Base-by-base conservation (phyloP, 805 yeast species). In the Candida sanyiensis region DNA sequence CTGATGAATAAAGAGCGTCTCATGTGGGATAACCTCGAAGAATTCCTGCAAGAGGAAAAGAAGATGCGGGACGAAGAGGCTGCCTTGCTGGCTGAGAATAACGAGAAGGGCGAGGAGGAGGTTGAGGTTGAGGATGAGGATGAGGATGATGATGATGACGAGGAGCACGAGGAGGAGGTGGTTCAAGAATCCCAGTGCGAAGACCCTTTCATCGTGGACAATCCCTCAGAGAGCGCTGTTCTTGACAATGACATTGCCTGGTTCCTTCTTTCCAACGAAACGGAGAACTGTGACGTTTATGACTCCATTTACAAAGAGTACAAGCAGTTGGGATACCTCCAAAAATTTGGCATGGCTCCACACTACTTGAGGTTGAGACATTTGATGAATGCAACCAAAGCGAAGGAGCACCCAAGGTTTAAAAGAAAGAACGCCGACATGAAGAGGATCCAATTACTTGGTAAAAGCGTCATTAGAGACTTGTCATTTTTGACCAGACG, bases 211-310 rank as follows among this genome's bases (percentile, higher is more conserved):
- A 42, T 48, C 6, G 16, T 22, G 2, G 50, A 44, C 20, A 27
- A 44, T 15, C 22, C 25, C 12, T 31, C 21, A 20, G 42, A 41
- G 5, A 46, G 40, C 10, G 13, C 11, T 7, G 8, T 40, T 3
- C 11, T 43, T 19, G 50, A 49, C 24, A 39, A 47, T 33, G 37
- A 34, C 21, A 8, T 38, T 2, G 51, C 49, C 18, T 35, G 46
- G 36, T 23, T 38, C 10, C 17, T 48, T 22, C 30, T 46, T 3
- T 35, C 43, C 24, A 21, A 34, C 17, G 52, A 46, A 26, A 36
- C 46, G 3, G 40, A 24, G 27, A 21, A 38, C 7, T 33, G 41
- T 33, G 41, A 38, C 23, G 8, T 23, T 12, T n/a, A 7, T 6
- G 22, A 23, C 22, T 22, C 38, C 8, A 22, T 13, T 8, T 15